These are phyloP conservation scores for Penstemon davidsonii DNA, from an alignment of 257 asterid genomes.

Conservation along the genomic window DNA sequence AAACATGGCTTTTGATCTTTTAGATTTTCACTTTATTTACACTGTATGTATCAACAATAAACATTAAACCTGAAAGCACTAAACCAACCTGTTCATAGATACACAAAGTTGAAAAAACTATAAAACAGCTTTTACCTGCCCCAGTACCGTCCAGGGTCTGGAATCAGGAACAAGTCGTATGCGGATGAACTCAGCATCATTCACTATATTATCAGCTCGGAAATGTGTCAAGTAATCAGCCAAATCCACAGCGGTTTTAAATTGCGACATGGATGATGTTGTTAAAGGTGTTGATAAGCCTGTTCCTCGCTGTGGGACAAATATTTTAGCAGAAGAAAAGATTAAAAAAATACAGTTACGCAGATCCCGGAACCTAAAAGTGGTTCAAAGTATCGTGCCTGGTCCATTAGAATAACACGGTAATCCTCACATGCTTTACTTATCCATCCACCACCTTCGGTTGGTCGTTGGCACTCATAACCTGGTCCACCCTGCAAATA, in stretches of 20 bases:
- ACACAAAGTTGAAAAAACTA: conserved; percentile 19
- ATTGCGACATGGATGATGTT: conserved; percentile 80
- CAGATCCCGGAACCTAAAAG: conserved; percentile 14
- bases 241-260: conserved; percentile 64
- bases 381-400: conserved; percentile 51
- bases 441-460: conserved; percentile 96
- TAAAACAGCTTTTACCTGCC: conserved; percentile 55
- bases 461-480: conserved; percentile 76
- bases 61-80: conserved; percentile 6
- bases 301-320: conserved; percentile 82
- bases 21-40: not conserved
- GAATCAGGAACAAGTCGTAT: conserved; percentile 69
- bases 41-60: conserved; percentile 1
- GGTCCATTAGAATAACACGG: conserved; percentile 90
- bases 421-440: conserved; percentile 85
- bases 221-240: conserved; percentile 71
- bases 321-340: conserved; percentile 35
- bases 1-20: not conserved
- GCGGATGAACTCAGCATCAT: conserved; percentile 89
- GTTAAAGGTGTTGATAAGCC: conserved; percentile 88
- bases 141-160: conserved; percentile 89
- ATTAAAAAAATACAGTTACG: not conserved
- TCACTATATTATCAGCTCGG: conserved; percentile 89
- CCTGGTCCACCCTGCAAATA: conserved; percentile 99
- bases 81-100: not conserved